Evolutionary conservation across 2,329 filamentous ascomycete genomes (phyloP).

Genomic region (Rutstroemia sp.): DNA sequence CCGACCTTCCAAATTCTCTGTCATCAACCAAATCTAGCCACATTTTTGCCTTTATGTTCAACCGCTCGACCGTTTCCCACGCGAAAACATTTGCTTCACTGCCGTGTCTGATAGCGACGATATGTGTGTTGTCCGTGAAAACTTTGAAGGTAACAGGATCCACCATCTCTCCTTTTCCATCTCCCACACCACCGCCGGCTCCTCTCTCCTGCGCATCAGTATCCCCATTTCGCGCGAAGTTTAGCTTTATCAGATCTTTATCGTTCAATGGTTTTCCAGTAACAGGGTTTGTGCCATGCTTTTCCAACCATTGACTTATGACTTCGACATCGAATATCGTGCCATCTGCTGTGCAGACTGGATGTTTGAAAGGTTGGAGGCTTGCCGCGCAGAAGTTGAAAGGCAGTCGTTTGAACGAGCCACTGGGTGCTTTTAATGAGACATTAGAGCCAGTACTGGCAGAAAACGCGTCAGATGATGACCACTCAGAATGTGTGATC

Average conservation of each 20-base stretch:
- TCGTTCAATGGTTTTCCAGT: slow-evolving; percentile 71
- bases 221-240: slow-evolving; percentile 87
- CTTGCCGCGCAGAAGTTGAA: slow-evolving; percentile 98
- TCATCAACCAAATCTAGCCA: slow-evolving; percentile 90
- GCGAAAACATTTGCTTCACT: slow-evolving; percentile 92
- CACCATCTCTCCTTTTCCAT: slow-evolving; percentile 70
- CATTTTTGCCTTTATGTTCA: slow-evolving; percentile 96
- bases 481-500: slow-evolving; percentile 98
- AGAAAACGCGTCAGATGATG: slow-evolving; percentile 80
- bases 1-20: slow-evolving; percentile 74
- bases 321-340: slow-evolving; percentile 94
- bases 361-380: slow-evolving; percentile 89
- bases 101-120: slow-evolving; percentile 74
- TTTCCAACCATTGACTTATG: slow-evolving; percentile 89
- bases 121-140: slow-evolving; percentile 95
- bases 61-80: slow-evolving; percentile 87
- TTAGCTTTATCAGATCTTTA: slow-evolving; percentile 80
- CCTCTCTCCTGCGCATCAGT: slow-evolving; percentile 39
- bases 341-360: slow-evolving; percentile 81
- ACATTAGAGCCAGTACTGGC: slow-evolving; percentile 69
- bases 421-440: slow-evolving; percentile 47
- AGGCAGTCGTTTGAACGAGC: slow-evolving; percentile 78
- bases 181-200: slow-evolving; percentile 45
- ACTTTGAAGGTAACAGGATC: slow-evolving; percentile 97
- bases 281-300: slow-evolving; percentile 87